Evolutionary conservation across 208 protist species (phyloP).

Genomic region (Trypanosoma mega): DNA sequence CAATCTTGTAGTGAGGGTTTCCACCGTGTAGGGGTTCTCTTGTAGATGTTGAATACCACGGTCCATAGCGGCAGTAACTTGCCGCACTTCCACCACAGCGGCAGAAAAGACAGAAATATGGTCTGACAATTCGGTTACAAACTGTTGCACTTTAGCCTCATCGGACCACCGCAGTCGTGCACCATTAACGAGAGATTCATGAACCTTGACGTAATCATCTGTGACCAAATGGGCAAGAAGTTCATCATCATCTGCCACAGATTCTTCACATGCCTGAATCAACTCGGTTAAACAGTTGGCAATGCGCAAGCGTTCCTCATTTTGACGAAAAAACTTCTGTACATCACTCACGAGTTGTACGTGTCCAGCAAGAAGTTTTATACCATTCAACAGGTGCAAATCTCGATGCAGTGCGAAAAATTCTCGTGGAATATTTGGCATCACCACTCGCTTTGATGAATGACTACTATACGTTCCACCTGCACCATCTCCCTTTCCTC

Average conservation of each 20-base stretch:
- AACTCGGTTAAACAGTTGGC: conserved; percentile 68
- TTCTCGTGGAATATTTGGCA: conserved; percentile 24
- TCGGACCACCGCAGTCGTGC: conserved; percentile 64
- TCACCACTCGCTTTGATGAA: conserved; percentile 6
- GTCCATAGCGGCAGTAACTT: conserved; percentile 54
- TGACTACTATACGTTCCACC: neutral
- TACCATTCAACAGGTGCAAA: conserved; percentile 64
- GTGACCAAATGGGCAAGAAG: conserved; percentile 70
- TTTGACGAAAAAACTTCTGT: conserved; percentile 47
- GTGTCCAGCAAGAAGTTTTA: conserved; percentile 28
- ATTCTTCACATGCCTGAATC: conserved; percentile 67
- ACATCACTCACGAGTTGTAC: conserved; percentile 20
- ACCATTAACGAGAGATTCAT: conserved; percentile 55
- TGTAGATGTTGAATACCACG: conserved; percentile 46
- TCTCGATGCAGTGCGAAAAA: conserved; percentile 39
- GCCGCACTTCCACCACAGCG: conserved; percentile 51
- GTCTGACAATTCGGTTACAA: conserved; percentile 56
- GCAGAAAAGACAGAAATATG: conserved; percentile 56
- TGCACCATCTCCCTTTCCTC: no score
- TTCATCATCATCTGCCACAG: conserved; percentile 74
- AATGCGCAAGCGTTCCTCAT: conserved; percentile 66
- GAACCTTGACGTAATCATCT: conserved; percentile 70
- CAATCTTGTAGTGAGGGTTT: conserved; percentile 59
- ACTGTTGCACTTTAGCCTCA: conserved; percentile 48
- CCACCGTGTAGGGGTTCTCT: conserved; percentile 42